A percentile compares a stretch with the other conserved stretches of the same genome.
phyloP scores from a whole-genome alignment of 805 yeast species.

The Lachancea nothofagi region DNA sequence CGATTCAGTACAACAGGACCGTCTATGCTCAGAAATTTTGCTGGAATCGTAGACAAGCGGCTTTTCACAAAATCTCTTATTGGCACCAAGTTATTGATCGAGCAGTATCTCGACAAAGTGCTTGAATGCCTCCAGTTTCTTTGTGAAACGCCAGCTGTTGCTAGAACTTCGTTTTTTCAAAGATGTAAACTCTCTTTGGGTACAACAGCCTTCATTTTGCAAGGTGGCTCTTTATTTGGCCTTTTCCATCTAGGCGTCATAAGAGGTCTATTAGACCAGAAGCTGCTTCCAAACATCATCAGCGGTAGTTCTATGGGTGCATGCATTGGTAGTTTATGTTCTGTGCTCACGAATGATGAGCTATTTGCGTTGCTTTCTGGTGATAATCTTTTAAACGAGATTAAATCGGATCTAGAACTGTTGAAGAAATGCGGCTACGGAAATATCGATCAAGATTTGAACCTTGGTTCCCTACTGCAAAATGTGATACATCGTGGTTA shows the following conservation, averaged over 20 bases:
- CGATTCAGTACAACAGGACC: constrained; percentile 67
- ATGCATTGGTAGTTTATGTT: constrained; percentile 79
- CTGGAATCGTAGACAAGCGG: constrained; percentile 76
- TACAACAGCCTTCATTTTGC: constrained; percentile 80
- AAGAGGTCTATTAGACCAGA: constrained; percentile 68
- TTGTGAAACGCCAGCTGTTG: constrained; percentile 37
- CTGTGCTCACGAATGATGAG: constrained; percentile 66
- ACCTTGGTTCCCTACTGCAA: constrained; percentile 61
- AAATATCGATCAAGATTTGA: constrained; percentile 32
- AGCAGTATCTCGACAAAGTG: constrained; percentile 58
- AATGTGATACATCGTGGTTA: constrained; percentile 75
- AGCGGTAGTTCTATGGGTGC: constrained; percentile 96
- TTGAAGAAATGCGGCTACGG: constrained; percentile 45
- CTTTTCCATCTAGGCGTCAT: constrained; percentile 91
- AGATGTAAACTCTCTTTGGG: constrained; percentile 84
- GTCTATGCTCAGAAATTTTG: constrained; percentile 73
- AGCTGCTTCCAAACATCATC: constrained; percentile 74
- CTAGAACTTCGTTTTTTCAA: constrained; percentile 70
- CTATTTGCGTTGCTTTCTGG: constrained; percentile 42
- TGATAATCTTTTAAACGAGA: constrained; percentile 36
- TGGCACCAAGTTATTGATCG: constrained; percentile 87
- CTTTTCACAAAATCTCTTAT: constrained; percentile 75
- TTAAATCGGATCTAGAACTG: constrained; percentile 53
- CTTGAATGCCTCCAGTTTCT: constrained; percentile 68
- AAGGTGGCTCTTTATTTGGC: constrained; percentile 95